Base-by-base conservation (phyloP, 2,329 filamentous ascomycete genomes). In the Aspergillus hiratsukae region DNA sequence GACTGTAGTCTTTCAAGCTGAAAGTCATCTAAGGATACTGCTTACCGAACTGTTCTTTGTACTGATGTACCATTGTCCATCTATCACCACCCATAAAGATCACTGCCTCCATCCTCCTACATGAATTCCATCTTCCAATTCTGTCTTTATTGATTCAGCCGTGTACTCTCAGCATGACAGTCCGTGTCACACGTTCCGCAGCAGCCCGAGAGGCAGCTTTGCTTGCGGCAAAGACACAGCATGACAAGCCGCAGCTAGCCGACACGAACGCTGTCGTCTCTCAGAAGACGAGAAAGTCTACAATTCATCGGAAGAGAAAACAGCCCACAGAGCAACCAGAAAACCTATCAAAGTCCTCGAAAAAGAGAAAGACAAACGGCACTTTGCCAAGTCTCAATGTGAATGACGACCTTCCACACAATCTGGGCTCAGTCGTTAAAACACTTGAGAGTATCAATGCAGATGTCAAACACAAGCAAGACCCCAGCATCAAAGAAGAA, bases 321-420 rank as follows among this genome's bases (percentile, higher is more conserved):
- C 43, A 2, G 10, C 8, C 43, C 21, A 7, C 5, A 17, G 75
- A 52, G 73, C 75, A 19, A 60, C 68, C 31, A 37, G 49, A 14
- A 48, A 37, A 46, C 23, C 51, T 66, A 29, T 57, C 68, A n/a
- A 72, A 72, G 45, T 72, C 48, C 17, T 59, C 41, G 54, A 69
- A 60, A 71, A 77, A 27, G 31, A 57, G 37, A 58, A 66, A 62
- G 48, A 59, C 50, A 49, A 59, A 54, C 49, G 31, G 19, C n/a
- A 41, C 27, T n/a, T 29, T 48, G 19, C 48, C 56, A 40, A 53
- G 53, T 41, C 25, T 23, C 3, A 51, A 53, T 19, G 58, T 59
- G 23, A 37, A 73, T 53, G 73, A 82, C 57, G 78, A 82, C 50
- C 70, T 85, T 40, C 82, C 82, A 17, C 83, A 85, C 67, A 84